Evolutionary conservation across 2,329 filamentous ascomycete genomes (phyloP).

Genomic region (Phialophora verrucosa): DNA sequence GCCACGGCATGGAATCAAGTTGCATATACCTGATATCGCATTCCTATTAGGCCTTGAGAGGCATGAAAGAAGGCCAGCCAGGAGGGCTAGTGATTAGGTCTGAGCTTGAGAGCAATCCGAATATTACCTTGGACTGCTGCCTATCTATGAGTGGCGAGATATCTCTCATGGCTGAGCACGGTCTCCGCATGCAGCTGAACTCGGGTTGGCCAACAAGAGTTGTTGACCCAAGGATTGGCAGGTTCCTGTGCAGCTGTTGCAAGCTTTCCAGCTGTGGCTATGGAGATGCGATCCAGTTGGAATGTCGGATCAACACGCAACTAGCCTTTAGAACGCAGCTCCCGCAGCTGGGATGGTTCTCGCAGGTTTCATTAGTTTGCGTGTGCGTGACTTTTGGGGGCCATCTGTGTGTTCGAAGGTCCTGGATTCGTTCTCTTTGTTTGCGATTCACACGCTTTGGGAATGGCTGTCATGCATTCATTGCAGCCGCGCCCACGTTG

Average conservation of each 20-base stretch:
- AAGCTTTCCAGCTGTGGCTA: neutral
- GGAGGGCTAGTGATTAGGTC: neutral
- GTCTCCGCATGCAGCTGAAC: neutral
- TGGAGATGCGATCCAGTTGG: neutral
- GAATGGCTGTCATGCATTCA: neutral
- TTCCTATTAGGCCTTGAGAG: neutral
- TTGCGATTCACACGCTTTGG: neutral
- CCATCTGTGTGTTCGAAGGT: neutral
- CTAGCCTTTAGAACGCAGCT: conserved; percentile 2
- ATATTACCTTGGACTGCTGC: neutral
- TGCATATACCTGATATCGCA: neutral
- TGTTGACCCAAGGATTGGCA: neutral
- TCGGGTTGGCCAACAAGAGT: neutral
- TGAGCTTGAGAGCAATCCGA: neutral
- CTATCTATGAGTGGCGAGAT: neutral
- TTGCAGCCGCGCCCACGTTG: conserved; percentile 4
- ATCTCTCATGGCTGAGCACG: neutral
- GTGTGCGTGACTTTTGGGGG: conserved; percentile 2
- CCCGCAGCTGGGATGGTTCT: neutral
- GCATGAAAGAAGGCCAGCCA: neutral
- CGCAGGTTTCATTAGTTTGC: neutral
- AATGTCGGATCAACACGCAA: neutral
- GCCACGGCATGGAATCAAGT: neutral
- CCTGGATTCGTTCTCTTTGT: conserved; percentile 2
- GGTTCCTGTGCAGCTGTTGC: conserved; percentile 3